Evolutionary conservation across 2,329 filamentous ascomycete genomes (phyloP).

Genomic region (Aspergillus spinulosporus): DNA sequence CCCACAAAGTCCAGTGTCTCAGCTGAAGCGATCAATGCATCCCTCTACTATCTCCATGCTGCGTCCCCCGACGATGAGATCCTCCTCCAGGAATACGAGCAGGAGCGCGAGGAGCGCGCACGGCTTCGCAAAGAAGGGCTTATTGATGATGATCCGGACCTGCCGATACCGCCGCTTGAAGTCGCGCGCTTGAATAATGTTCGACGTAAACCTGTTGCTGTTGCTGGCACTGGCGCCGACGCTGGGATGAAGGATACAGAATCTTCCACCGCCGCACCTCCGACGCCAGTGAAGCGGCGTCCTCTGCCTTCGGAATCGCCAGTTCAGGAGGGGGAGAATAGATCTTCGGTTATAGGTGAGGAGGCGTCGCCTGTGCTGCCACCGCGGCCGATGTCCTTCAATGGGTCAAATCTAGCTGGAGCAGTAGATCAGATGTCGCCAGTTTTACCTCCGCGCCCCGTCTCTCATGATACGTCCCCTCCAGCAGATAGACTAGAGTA

Average conservation of each 20-base stretch:
- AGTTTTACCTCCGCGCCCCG: no score
- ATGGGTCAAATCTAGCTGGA: no score
- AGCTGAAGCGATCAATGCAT: constrained; percentile 79
- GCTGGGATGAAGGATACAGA: constrained; percentile 18
- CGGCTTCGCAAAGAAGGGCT: constrained; percentile 28
- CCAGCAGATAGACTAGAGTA: neutral
- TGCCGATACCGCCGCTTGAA: constrained; percentile 27
- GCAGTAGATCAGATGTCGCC: no score
- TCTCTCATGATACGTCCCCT: constrained; percentile 1
- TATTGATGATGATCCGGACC: constrained; percentile 24
- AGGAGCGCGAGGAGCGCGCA: constrained; percentile 35
- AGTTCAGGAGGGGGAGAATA: constrained; percentile 23
- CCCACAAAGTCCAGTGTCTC: constrained; percentile 80
- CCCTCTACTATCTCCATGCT: constrained; percentile 88
- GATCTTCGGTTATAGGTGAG: neutral
- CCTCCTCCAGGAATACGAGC: constrained; percentile 41
- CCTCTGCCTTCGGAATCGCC: constrained; percentile 16
- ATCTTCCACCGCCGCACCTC: constrained; percentile 17
- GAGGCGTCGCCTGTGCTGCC: neutral
- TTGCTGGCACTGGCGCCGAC: neutral
- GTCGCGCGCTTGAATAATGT: constrained; percentile 40
- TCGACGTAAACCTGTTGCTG: constrained; percentile 39
- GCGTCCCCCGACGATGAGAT: constrained; percentile 61
- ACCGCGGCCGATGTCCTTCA: no score
- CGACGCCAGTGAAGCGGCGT: constrained; percentile 20